Percentiles rank a stretch among this genome's conserved stretches.
Evolutionary conservation across 2,329 filamentous ascomycete genomes (phyloP).

Genomic region (Lasiodiplodia sp.): DNA sequence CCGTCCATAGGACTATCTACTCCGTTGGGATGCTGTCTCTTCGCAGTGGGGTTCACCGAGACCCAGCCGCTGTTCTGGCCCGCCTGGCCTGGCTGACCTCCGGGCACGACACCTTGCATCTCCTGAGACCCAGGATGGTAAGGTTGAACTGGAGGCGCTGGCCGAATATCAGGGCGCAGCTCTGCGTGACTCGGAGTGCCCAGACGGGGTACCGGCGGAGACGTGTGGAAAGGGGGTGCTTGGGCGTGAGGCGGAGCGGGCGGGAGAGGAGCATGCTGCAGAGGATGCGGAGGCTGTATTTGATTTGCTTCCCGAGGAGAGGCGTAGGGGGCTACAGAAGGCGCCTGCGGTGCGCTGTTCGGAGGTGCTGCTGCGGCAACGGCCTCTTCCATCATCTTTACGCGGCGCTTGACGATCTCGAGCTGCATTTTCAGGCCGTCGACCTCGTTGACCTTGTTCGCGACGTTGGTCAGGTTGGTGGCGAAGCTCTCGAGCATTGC

Average conservation of each 20-base stretch:
- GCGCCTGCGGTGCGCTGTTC: slow-evolving; percentile 3
- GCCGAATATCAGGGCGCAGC: slow-evolving; percentile 18
- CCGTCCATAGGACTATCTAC: slow-evolving; percentile 43
- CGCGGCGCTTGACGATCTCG: slow-evolving; percentile 57
- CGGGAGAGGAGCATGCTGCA: slow-evolving; percentile 22
- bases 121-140: slow-evolving; percentile 14
- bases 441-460: slow-evolving; percentile 54
- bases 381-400: slow-evolving; percentile 47
- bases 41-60: slow-evolving; percentile 52
- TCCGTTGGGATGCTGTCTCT: slow-evolving; percentile 48
- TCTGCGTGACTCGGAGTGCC: slow-evolving; percentile 20
- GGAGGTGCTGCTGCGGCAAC: slow-evolving; percentile 32
- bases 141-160: slow-evolving; percentile 12
- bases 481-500: slow-evolving; percentile 55
- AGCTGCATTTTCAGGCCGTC: slow-evolving; percentile 56
- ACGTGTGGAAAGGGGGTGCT: slow-evolving; percentile 1
- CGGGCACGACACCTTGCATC: not conserved
- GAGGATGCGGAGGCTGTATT: slow-evolving; percentile 14
- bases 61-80: slow-evolving; percentile 49
- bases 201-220: slow-evolving; percentile 15
- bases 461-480: slow-evolving; percentile 49
- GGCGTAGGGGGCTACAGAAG: slow-evolving; percentile 7
- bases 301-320: slow-evolving; percentile 6
- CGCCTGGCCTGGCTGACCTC: slow-evolving; percentile 9
- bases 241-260: slow-evolving; percentile 6